Conservation (phyloP, 305 asterid species). For the Plantago rigida region DNA sequence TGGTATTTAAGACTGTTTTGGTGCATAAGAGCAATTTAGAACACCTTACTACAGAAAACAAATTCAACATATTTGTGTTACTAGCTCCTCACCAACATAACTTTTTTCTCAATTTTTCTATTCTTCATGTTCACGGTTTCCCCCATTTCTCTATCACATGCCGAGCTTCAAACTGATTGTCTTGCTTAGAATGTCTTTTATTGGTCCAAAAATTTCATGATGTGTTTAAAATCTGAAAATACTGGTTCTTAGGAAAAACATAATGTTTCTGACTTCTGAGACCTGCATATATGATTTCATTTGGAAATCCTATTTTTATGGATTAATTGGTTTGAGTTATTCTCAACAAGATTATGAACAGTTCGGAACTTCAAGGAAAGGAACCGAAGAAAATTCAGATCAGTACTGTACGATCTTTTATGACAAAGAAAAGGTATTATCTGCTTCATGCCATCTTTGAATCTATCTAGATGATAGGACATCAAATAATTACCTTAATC, state of each 20-base stretch:
- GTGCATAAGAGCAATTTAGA: not conserved
- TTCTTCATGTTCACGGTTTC: not conserved
- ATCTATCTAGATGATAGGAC: not conserved
- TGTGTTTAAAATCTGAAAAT: not conserved
- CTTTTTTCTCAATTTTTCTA: not conserved
- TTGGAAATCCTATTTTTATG: not conserved
- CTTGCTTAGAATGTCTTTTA: not conserved
- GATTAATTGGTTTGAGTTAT: conserved; percentile 19
- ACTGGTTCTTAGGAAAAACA: not conserved
- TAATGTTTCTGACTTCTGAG: not conserved
- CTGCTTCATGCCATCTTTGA: conserved; percentile 4
- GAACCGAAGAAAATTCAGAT: conserved; percentile 73
- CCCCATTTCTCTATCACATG: conserved; percentile 1
- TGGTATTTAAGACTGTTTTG: no score
- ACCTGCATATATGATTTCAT: no score
- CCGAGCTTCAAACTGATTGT: conserved; percentile 12
- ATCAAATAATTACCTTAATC: conserved; percentile 12
- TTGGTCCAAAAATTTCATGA: not conserved
- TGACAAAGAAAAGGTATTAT: conserved; percentile 73
- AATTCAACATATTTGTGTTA: not conserved
- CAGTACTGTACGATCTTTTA: conserved; percentile 81
- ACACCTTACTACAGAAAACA: not conserved
- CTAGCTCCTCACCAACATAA: not conserved
- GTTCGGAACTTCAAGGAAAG: conserved; percentile 88
- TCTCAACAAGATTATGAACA: conserved; percentile 60